Percentiles rank a stretch among this genome's conserved stretches.
Conservation (phyloP, 2,329 filamentous ascomycete species). For the Cladophialophora exuberans region DNA sequence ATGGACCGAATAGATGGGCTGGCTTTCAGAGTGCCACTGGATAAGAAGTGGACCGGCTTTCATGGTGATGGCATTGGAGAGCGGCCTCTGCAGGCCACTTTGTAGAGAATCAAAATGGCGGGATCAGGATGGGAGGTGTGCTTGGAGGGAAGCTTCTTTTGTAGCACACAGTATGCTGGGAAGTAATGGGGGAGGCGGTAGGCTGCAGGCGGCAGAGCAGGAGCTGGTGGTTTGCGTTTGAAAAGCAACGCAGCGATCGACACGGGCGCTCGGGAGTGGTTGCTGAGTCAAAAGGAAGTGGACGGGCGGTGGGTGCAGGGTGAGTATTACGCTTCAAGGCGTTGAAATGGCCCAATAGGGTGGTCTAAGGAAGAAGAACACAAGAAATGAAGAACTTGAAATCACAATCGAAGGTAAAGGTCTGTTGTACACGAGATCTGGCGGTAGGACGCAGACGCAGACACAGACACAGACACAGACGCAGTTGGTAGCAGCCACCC, state of each 20-base stretch:
- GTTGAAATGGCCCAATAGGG: neutral
- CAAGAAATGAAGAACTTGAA: neutral
- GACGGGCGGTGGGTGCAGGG: neutral
- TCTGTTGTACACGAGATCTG: neutral
- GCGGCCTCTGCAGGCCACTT: constrained; percentile 22
- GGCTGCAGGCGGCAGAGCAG: constrained; percentile 13
- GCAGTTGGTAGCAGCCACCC: neutral
- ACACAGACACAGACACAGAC: neutral
- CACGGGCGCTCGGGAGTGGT: constrained; percentile 11
- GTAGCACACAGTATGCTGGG: neutral
- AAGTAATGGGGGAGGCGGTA: constrained; percentile 9
- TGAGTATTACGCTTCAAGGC: neutral
- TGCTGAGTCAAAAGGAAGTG: constrained; percentile 22
- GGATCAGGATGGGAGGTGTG: neutral
- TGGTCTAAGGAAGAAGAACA: neutral
- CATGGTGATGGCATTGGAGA: constrained; percentile 62
- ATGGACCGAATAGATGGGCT: constrained; percentile 95
- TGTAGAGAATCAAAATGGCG: constrained; percentile 22
- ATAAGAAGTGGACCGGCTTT: constrained; percentile 96
- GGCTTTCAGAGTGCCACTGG: constrained; percentile 97
- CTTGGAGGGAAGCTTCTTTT: neutral
- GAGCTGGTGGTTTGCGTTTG: constrained; percentile 14
- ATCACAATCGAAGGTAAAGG: neutral
- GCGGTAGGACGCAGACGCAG: too few species aligned
- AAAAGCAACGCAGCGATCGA: constrained; percentile 12